Conservation (phyloP, 768 basidiomycete species). For the Auricularia cornea region DNA sequence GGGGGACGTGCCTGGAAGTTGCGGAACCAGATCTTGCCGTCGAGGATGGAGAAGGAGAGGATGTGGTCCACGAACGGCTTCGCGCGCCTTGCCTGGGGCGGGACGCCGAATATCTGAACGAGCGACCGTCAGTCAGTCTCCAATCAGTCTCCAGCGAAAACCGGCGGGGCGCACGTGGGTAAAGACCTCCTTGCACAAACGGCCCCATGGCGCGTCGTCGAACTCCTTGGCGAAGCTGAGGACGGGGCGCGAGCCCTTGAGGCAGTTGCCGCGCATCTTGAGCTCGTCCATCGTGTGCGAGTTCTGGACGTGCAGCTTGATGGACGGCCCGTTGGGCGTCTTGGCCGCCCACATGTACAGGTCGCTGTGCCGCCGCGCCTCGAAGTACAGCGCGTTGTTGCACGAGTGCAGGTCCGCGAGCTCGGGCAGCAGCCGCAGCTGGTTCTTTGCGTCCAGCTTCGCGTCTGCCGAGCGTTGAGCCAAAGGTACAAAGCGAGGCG, state of each 20-base stretch:
- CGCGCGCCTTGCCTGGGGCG: slow-evolving; percentile 77
- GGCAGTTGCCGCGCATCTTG: slow-evolving; percentile 98
- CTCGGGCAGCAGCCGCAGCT: slow-evolving; percentile 86
- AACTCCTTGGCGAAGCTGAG: slow-evolving; percentile 88
- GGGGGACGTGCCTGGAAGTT: slow-evolving; percentile 77
- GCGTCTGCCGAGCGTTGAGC: slow-evolving; percentile 77
- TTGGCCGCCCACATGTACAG: slow-evolving; percentile 95
- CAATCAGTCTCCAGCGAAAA: background rate
- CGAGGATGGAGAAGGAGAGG: slow-evolving; percentile 90
- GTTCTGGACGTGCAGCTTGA: slow-evolving; percentile 97
- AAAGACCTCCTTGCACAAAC: slow-evolving; percentile 85
- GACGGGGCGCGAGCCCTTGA: slow-evolving; percentile 89
- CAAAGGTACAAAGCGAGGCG: no score
- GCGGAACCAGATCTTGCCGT: slow-evolving; percentile 97
- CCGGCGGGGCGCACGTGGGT: slow-evolving; percentile 66
- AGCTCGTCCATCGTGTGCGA: slow-evolving; percentile 99
- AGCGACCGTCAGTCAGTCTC: background rate
- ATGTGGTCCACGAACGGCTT: slow-evolving; percentile 99
- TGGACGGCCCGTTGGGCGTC: slow-evolving; percentile 94
- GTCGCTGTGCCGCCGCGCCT: slow-evolving; percentile 91
- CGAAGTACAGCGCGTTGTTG: slow-evolving; percentile 96
- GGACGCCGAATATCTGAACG: slow-evolving; percentile 91
- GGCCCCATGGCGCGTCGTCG: slow-evolving; percentile 81
- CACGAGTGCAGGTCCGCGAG: slow-evolving; percentile 96
- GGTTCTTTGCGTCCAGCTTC: slow-evolving; percentile 95